Evolutionary conservation across 305 asterid species (phyloP).

Genomic region (Fraxinus angustifolia): DNA sequence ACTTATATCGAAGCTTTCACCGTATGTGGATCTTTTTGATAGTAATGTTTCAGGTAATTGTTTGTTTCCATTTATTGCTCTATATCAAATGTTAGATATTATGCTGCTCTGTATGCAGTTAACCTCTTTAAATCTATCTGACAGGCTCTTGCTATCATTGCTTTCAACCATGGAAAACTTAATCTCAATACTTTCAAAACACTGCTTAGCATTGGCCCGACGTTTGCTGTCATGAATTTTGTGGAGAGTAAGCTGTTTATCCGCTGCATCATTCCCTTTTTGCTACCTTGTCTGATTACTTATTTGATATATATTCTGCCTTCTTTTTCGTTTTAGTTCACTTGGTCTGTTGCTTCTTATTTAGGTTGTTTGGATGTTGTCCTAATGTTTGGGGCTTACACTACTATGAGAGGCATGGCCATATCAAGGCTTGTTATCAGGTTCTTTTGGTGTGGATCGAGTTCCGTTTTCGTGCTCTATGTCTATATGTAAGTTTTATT

Average conservation of each 20-base stretch:
- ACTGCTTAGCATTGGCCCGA: slow-evolving; percentile 85
- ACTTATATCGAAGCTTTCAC: slow-evolving; percentile 92
- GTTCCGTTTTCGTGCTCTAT: slow-evolving; percentile 67
- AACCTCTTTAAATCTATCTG: slow-evolving; percentile 15
- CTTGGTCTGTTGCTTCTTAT: slow-evolving; percentile 24
- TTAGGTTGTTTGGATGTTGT: slow-evolving; percentile 81
- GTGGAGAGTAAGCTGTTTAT: slow-evolving; percentile 65
- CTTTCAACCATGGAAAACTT: slow-evolving; percentile 63
- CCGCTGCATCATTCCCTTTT: slow-evolving; percentile 17
- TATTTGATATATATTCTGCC: slow-evolving; percentile 15
- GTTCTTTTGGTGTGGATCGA: slow-evolving; percentile 81
- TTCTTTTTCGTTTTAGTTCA: slow-evolving; percentile 22
- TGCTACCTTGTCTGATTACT: slow-evolving; percentile 15
- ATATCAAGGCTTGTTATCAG: slow-evolving; percentile 90
- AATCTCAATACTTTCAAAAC: slow-evolving; percentile 67
- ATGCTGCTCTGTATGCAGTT: slow-evolving; percentile 14
- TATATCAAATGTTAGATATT: slow-evolving; percentile 15
- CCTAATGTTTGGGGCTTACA: slow-evolving; percentile 94
- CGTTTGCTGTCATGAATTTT: slow-evolving; percentile 85
- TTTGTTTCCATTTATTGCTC: slow-evolving; percentile 13
- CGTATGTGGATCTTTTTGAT: slow-evolving; percentile 93
- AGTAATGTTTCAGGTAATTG: slow-evolving; percentile 88
- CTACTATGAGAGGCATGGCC: slow-evolving; percentile 96
- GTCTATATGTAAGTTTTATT: slow-evolving; percentile 67
- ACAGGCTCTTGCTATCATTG: slow-evolving; percentile 83